Base-by-base conservation (phyloP, 2,329 filamentous ascomycete genomes). In the Fusarium ramigenum region DNA sequence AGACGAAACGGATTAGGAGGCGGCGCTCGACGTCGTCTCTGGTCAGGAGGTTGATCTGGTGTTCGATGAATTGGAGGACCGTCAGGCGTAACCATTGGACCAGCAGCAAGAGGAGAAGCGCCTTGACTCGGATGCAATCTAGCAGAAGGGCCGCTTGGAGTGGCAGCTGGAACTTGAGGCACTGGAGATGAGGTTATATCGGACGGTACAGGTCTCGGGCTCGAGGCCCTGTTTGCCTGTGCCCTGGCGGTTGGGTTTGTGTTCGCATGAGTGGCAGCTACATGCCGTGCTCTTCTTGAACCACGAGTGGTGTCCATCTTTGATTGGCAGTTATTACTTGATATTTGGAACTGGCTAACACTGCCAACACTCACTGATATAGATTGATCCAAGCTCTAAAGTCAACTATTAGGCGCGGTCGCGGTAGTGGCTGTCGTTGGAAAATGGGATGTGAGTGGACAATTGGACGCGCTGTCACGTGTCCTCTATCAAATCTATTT, bases 1-100 rank as follows among this genome's bases (percentile, higher is more conserved):
- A 83, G 73, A 23, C 82, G 80, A 67, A 83, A 83, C 1, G 82
- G 82, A 76, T 83, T 80, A 43, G 79, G 79, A 32, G 78, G 78
- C 28, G 80, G 80, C 46, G 72, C 78, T 57, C 70, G 69, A 40
- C 74, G 75, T 40, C 70, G 75, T 66, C 68, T 75, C 64, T 68
- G 72, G 39, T 76, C 72, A 28, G 73, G 70, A 34, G 71, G 72
- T 40, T 79, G 76, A 44, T 80, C 77, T 28, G 78, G 78, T 34
- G 78, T 79, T 47, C 70, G 70, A 60, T 78, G 78, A 37, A 63
- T 62, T 23, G 70, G 73, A 56, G 66, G 68, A 52, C 70, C 75
- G 60, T 78, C 76, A 25, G 75, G 75, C 34, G 70, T 79, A 67
- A 75, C 60, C 66, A 77, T 39, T 21, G 61, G 21, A 36, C 52